Percentiles rank a stretch among this genome's conserved stretches.
These are phyloP conservation scores for Ramularia endophylla DNA, from an alignment of 2,329 filamentous ascomycete genomes.

Conservation along the genomic window DNA sequence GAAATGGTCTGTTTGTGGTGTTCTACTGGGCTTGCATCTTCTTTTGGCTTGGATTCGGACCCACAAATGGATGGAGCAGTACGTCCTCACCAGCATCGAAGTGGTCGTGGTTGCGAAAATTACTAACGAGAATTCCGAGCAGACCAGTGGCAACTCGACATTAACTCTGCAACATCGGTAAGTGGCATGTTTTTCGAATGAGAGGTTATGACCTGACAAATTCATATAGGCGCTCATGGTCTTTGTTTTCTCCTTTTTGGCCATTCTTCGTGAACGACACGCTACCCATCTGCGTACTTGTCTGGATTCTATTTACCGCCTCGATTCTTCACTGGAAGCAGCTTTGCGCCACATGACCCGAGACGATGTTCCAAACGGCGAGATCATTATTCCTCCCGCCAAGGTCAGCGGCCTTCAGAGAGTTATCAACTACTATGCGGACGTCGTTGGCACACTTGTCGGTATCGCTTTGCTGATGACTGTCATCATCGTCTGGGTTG, in stretches of 20 bases:
- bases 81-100: background rate
- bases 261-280: slow-evolving; percentile 37
- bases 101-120: no score
- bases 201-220: no score
- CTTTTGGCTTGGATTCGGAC: slow-evolving; percentile 12
- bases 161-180: no score
- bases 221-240: slow-evolving; percentile 41
- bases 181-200: no score
- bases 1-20: slow-evolving; percentile 5
- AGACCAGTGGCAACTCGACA: slow-evolving; percentile 25
- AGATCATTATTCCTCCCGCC: slow-evolving; percentile 24
- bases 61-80: slow-evolving; percentile 10
- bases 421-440: slow-evolving; percentile 39
- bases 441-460: slow-evolving; percentile 39
- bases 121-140: no score
- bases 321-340: slow-evolving; percentile 23
- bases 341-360: slow-evolving; percentile 2
- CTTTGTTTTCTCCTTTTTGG: slow-evolving; percentile 36
- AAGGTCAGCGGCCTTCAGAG: slow-evolving; percentile 32
- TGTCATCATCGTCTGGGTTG: slow-evolving; percentile 36
- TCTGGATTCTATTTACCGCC: slow-evolving; percentile 30
- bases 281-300: slow-evolving; percentile 29
- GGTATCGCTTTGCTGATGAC: slow-evolving; percentile 36
- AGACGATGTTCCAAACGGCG: slow-evolving; percentile 1
- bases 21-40: slow-evolving; percentile 7